phyloP scores from a whole-genome alignment of 2,329 filamentous ascomycete genomes.

The Chaetothyriales sp. region DNA sequence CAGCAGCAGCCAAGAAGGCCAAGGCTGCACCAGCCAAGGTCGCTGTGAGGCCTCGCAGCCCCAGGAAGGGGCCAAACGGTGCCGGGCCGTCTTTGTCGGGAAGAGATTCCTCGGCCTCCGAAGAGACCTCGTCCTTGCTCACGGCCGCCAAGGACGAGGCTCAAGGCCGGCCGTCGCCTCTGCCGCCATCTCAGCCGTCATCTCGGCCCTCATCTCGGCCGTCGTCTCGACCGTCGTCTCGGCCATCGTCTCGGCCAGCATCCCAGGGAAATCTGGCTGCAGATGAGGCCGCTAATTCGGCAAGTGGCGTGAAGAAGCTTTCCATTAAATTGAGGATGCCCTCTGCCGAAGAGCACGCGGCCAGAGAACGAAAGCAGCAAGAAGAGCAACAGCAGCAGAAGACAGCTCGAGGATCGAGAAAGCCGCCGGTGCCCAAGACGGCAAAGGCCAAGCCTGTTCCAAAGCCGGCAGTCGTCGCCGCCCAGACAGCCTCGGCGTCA shows the following conservation, averaged over 20 bases:
- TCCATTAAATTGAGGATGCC: conserved; percentile 46
- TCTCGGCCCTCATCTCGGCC: conserved; percentile 4
- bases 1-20: conserved; percentile 46
- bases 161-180: background rate
- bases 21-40: conserved; percentile 33
- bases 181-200: conserved; percentile 1
- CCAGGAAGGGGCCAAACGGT: background rate
- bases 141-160: background rate
- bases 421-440: conserved; percentile 19
- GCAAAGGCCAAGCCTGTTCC: conserved; percentile 7
- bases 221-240: conserved; percentile 5
- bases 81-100: background rate
- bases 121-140: background rate
- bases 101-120: background rate
- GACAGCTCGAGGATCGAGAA: conserved; percentile 23
- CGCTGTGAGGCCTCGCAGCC: conserved; percentile 1
- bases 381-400: conserved; percentile 29
- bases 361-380: conserved; percentile 31
- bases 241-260: conserved; percentile 7
- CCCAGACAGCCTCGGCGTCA: conserved; percentile 4
- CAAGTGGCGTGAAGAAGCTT: conserved; percentile 39
- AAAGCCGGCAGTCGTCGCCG: conserved; percentile 6
- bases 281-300: conserved; percentile 35
- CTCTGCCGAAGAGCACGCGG: conserved; percentile 43
- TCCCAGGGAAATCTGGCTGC: conserved; percentile 14